These are phyloP conservation scores for Fonsecaea nubica DNA, from an alignment of 2,329 filamentous ascomycete species.

Conservation along the genomic window DNA sequence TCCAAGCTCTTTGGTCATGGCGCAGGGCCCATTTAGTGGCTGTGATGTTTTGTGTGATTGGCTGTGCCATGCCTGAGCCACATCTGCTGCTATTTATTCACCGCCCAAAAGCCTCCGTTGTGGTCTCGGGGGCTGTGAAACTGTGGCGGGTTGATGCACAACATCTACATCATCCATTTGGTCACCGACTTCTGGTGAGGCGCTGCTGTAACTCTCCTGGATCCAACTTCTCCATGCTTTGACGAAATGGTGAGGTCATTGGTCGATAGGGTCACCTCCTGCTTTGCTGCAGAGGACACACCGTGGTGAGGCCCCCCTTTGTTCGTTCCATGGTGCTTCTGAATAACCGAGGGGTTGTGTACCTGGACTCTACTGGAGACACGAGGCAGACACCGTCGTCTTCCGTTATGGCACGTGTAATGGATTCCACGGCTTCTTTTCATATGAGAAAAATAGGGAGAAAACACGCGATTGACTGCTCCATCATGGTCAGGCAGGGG, in stretches of 20 bases:
- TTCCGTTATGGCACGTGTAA: neutral
- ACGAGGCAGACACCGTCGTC: neutral
- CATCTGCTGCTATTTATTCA: slow-evolving; percentile 29
- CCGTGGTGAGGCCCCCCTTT: neutral
- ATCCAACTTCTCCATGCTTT: neutral
- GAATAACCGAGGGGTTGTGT: neutral
- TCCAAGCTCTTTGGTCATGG: slow-evolving; percentile 15
- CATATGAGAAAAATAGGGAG: neutral
- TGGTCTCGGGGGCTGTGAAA: slow-evolving; percentile 14
- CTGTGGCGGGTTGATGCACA: slow-evolving; percentile 17
- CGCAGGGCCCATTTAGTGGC: slow-evolving; percentile 20
- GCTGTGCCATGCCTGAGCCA: slow-evolving; percentile 26
- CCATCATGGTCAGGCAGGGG: neutral
- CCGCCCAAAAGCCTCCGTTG: slow-evolving; percentile 16
- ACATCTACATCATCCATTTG: slow-evolving; percentile 9
- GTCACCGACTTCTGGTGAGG: slow-evolving; percentile 17
- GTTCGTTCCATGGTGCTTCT: neutral
- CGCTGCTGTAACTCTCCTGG: slow-evolving; percentile 20
- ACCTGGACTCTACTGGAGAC: neutral
- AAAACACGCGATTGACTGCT: neutral
- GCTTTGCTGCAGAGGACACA: neutral
- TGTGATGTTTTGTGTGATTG: slow-evolving; percentile 17
- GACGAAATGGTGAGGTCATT: slow-evolving; percentile 23
- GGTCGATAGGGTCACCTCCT: neutral
- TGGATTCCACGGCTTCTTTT: neutral